Evolutionary conservation across 495 filamentous ascomycete species (phyloP), one percentile per base, ranked within the genome.

Genomic region (Chaetomium tenue): DNA sequence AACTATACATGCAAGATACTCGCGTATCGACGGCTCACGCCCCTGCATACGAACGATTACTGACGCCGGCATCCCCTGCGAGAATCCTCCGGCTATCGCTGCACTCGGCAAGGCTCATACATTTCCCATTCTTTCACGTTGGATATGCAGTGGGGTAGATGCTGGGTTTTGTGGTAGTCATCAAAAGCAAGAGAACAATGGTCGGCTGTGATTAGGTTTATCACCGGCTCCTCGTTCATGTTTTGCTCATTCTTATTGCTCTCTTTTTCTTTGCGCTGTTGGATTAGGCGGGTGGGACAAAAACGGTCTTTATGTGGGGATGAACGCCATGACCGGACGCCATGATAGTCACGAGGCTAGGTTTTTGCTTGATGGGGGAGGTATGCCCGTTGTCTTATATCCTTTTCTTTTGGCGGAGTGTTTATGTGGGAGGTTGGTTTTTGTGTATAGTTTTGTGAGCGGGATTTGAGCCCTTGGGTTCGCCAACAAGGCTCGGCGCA

Each of bases 11-110:
- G 8, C 40, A 44, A 26, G 48, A 26, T 16, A 16, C 48, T 25
- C 23, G 48, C 48, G 23, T 52, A 52, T 25, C 7, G 51, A 54
- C 25, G 51, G 51, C 51, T 54, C 51, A 18, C 51, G 51, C 25
- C 51, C 30, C 25, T 8, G 11, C 15, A 6, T 16, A 54, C 26
- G 11, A 1, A 3, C 51, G 4, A 54, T 33, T 20, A 11, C 20
- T 23, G 16, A 47, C 44, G n/a, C 20, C 18, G 18, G 1, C 46
- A 50, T 50, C 46, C 18, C 46, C 23, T 23, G 5, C 18, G 3
- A 50, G 46, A 3, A 20, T 20, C 46, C 20, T 47, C 20, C 46
- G 20, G 5, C n/a, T 50, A 3, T 7, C 7, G 16, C 9, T 22
- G 44, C 39, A 15, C 4, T 40, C 13, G n/a, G n/a, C n/a, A n/a